A percentile compares a stretch with the other conserved stretches of the same genome.
Evolutionary conservation across 2,329 filamentous ascomycete species (phyloP).

Genomic region (Fusarium torulosum): DNA sequence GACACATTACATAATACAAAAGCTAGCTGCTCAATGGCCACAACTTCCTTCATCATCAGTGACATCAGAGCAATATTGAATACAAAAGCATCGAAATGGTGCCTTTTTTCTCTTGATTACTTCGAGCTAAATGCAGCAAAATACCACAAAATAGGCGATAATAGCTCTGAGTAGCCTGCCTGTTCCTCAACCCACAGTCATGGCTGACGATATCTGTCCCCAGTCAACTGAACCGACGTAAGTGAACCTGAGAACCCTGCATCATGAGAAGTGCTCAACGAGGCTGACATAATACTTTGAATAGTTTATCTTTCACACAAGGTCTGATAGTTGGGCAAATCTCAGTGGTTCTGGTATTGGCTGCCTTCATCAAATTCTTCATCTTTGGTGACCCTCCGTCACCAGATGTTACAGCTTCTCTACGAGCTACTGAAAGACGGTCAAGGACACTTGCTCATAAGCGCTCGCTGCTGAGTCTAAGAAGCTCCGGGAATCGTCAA

Average conservation of each 20-base stretch:
- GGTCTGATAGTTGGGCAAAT: constrained; percentile 94
- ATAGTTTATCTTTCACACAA: constrained; percentile 88
- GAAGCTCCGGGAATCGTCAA: constrained; percentile 58
- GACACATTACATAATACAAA: constrained; percentile 40
- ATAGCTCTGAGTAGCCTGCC: neutral
- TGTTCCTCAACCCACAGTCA: constrained; percentile 34
- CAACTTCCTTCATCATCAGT: constrained; percentile 29
- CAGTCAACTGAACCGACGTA: constrained; percentile 59
- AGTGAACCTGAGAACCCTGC: constrained; percentile 22
- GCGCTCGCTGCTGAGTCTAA: constrained; percentile 76
- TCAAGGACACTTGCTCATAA: constrained; percentile 81
- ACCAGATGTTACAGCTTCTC: constrained; percentile 81
- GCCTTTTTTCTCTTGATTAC: neutral
- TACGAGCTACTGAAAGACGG: constrained; percentile 79
- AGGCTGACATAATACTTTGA: constrained; percentile 6
- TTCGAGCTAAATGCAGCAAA: neutral
- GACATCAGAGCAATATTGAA: constrained; percentile 32
- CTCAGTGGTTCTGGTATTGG: constrained; percentile 89
- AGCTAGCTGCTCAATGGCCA: constrained; percentile 1
- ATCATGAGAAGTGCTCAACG: constrained; percentile 8
- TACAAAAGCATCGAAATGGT: constrained; percentile 18
- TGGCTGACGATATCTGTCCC: constrained; percentile 60
- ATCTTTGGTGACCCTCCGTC: constrained; percentile 96
- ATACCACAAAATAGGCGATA: neutral
- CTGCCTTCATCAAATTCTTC: constrained; percentile 99